Conservation (phyloP, 2,329 filamentous ascomycete species). For the Fusarium bactridioides region DNA sequence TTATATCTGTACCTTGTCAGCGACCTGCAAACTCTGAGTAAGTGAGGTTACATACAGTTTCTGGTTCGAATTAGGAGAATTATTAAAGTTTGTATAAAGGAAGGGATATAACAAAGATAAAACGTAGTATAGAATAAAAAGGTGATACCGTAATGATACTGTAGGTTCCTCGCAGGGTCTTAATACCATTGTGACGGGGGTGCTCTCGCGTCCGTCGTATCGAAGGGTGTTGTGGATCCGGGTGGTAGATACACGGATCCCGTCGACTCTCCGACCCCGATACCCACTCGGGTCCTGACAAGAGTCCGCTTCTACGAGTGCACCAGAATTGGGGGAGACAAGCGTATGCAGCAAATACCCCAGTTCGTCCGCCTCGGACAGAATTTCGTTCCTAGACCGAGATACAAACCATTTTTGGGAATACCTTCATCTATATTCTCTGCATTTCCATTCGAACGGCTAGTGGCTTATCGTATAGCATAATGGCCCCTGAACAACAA, state of each 20-base stretch:
- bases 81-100: slow-evolving; percentile 3
- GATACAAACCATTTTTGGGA: background rate
- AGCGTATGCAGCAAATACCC: slow-evolving; percentile 23
- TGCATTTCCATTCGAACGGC: background rate
- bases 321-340: background rate
- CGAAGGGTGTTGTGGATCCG: slow-evolving; percentile 15
- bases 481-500: slow-evolving; percentile 16
- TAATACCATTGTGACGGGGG: slow-evolving; percentile 17
- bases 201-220: slow-evolving; percentile 7
- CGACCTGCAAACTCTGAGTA: too few species aligned
- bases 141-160: background rate
- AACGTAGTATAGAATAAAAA: background rate
- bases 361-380: slow-evolving; percentile 1
- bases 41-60: slow-evolving; percentile 1
- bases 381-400: background rate
- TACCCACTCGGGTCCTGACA: slow-evolving; percentile 9
- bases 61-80: slow-evolving; percentile 8
- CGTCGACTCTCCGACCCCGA: slow-evolving; percentile 27
- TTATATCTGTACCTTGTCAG: slow-evolving; percentile 1
- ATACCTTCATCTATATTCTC: background rate
- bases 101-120: background rate
- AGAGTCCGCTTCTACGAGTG: slow-evolving; percentile 6
- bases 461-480: background rate
- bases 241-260: slow-evolving; percentile 12
- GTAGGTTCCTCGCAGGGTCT: slow-evolving; percentile 14